phyloP scores from a whole-genome alignment of 78 protist genomes.

The Dictyostelium citrinum region DNA sequence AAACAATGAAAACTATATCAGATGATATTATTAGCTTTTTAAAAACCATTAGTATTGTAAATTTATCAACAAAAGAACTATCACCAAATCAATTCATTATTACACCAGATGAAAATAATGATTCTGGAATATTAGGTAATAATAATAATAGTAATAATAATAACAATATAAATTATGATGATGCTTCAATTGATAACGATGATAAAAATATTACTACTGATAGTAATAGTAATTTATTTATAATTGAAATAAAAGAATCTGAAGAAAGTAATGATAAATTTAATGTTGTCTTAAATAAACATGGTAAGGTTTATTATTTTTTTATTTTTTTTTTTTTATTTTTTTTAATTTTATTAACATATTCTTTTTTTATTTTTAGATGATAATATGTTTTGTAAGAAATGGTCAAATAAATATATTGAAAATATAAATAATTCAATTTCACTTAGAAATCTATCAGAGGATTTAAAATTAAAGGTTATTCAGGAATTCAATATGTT shows the following conservation, averaged over 20 bases:
- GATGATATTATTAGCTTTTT: constrained; percentile 14
- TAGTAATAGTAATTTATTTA: not conserved
- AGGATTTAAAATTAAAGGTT: constrained; percentile 34
- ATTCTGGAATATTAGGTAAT: not conserved
- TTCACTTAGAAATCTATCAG: constrained; percentile 9
- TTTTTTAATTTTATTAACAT: not conserved
- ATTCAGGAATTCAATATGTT: constrained; percentile 65
- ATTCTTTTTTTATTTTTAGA: not conserved
- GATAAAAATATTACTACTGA: not conserved
- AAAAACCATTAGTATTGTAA: constrained; percentile 15
- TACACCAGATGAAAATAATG: not conserved
- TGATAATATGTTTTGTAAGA: constrained; percentile 36
- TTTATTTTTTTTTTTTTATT: not conserved
- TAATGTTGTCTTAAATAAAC: not conserved
- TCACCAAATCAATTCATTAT: not conserved
- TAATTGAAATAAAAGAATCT: not conserved
- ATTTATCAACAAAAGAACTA: not conserved
- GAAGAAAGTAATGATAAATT: not conserved
- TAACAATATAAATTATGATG: not conserved
- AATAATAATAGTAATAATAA: not conserved
- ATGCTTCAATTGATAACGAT: not conserved
- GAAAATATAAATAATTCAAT: not conserved
- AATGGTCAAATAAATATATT: constrained; percentile 37
- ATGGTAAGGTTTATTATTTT: not conserved
- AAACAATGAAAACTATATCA: not conserved